phyloP scores from a whole-genome alignment of 345 rosid species.

The Citrus hindsii region DNA sequence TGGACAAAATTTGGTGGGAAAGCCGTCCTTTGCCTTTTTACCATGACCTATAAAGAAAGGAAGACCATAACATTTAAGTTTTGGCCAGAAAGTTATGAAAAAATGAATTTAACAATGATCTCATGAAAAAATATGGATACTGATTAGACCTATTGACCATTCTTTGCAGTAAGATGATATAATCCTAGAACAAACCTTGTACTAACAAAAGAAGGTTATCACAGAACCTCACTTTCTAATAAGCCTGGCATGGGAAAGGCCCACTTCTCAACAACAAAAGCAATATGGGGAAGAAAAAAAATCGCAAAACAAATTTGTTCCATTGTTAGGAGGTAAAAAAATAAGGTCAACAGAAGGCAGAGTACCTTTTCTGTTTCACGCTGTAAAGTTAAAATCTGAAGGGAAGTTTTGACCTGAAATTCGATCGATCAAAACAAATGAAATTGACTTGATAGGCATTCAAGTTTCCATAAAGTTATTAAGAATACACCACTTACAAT shows the following conservation, averaged over 20 bases:
- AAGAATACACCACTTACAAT: constrained; percentile 46
- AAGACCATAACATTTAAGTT: background rate
- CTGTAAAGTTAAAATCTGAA: constrained; percentile 80
- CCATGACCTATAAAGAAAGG: constrained; percentile 52
- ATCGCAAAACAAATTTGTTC: background rate
- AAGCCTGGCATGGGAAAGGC: background rate
- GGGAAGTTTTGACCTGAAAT: constrained; percentile 88
- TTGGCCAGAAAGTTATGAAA: background rate
- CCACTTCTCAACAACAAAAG: background rate
- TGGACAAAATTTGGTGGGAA: constrained; percentile 99
- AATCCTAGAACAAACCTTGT: background rate
- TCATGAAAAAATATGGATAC: background rate
- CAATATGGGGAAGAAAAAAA: background rate
- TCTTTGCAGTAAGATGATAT: background rate
- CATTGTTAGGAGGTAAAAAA: background rate
- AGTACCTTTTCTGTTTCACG: constrained; percentile 83
- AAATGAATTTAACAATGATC: background rate
- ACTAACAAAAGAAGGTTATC: background rate
- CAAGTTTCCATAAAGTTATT: background rate
- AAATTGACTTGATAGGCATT: constrained; percentile 9
- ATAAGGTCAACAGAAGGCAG: background rate
- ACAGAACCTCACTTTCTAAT: background rate
- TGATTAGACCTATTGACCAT: background rate
- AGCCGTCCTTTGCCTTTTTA: constrained; percentile 86
- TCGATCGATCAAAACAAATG: constrained; percentile 14